These are phyloP conservation scores for Boletus vermiculosoides DNA, from an alignment of 768 basidiomycete species.

Conservation along the genomic window DNA sequence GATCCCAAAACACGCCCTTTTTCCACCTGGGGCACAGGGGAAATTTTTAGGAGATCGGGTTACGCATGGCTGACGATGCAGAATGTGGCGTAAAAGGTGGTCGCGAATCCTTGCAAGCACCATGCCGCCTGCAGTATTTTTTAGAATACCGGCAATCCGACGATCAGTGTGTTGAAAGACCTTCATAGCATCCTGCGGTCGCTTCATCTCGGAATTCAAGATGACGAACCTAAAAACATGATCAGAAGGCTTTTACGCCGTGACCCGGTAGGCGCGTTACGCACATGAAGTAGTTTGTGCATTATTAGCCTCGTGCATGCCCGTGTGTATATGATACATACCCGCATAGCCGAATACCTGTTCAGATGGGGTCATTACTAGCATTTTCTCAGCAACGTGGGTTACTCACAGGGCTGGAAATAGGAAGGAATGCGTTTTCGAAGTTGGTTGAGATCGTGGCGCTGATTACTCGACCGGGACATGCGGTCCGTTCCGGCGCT, in stretches of 20 bases:
- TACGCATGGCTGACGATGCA: slow-evolving; percentile 45
- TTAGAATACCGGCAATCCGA: not conserved
- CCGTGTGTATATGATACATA: not conserved
- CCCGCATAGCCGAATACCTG: slow-evolving; percentile 8
- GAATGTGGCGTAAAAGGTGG: slow-evolving; percentile 50
- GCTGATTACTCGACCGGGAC: slow-evolving; percentile 30
- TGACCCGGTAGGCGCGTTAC: not conserved
- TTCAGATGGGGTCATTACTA: not conserved
- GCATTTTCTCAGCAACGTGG: not conserved
- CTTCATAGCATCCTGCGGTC: slow-evolving; percentile 56
- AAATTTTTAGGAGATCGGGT: slow-evolving; percentile 8
- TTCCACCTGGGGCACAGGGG: slow-evolving; percentile 37
- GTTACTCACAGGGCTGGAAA: slow-evolving; percentile 4
- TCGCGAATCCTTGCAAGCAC: slow-evolving; percentile 53
- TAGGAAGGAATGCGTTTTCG: slow-evolving; percentile 27
- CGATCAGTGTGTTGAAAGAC: slow-evolving; percentile 30
- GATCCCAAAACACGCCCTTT: slow-evolving; percentile 48
- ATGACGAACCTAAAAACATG: slow-evolving; percentile 49
- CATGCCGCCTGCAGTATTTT: slow-evolving; percentile 38
- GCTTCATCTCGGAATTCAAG: slow-evolving; percentile 55
- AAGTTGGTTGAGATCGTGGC: slow-evolving; percentile 42
- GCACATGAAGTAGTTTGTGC: slow-evolving; percentile 52
- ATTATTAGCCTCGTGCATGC: not conserved
- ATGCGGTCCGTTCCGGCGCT: slow-evolving; percentile 47
- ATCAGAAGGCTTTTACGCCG: not conserved